Base-by-base conservation (phyloP, 352 stramenopile genomes). In the Globisporangium irregulare region DNA sequence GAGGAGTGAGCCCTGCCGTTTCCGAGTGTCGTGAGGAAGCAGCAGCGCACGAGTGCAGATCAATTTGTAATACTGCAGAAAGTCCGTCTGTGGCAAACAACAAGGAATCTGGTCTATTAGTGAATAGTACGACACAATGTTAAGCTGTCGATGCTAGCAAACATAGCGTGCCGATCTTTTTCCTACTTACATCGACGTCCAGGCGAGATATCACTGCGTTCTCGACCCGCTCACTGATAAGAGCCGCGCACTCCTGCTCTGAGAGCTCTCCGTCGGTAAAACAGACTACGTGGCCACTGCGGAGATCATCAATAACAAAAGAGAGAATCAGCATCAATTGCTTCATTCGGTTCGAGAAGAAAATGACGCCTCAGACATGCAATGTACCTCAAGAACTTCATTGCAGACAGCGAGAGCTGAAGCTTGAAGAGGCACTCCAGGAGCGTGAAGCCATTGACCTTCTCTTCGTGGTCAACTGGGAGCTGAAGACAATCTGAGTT, bases 21-120 rank as follows among this genome's bases (percentile, higher is more conserved):
- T 68, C 10, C 73, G 72, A 3, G 74, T 38, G 5, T 85, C 74
- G 53, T 90, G 78, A 18, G 74, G 83, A n/a, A 89, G 72, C 12
- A 90, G 57, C 22, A 92, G 53, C 50, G 77, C 74, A 3, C 83
- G 83, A 1, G 75, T 73, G 67, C 76, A 89, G 53, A 90, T 92
- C 27, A 90, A 69, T 29, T 86, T 57, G 57, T 87, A 92, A 67
- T 89, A 90, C 24, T 84, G 62, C 18, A 62, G 25, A 25, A 92
- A 88, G 2, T 83, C 80, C 12, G 15, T 9, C 76, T 82, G 48
- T 12, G 20, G 9, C 1, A 22, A 51, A 24, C 9, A n/a, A 15
- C 4, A 54, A 59, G 57, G 27, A 9, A 4, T 32, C 29, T 32
- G 53, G 14, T 43, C 32, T 50, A 20, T 50, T 10, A n/a, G 48